phyloP scores from a whole-genome alignment of 257 asterid species.

The Solanum neorickii region DNA sequence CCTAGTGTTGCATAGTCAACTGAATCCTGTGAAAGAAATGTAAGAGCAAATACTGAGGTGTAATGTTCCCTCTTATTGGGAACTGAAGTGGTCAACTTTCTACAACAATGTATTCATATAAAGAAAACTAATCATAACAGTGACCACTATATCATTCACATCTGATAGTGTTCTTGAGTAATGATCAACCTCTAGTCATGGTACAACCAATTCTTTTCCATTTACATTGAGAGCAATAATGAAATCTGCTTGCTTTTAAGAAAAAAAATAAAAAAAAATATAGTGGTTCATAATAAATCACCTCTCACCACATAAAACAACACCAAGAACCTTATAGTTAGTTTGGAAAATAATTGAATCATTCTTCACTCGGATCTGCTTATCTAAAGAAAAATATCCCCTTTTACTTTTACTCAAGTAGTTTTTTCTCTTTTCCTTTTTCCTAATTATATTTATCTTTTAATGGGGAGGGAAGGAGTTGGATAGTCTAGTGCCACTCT shows the following conservation, averaged over 20 bases:
- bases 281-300: neutral
- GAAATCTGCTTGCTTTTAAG: neutral
- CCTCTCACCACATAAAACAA: neutral
- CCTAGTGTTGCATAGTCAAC: slow-evolving; percentile 82
- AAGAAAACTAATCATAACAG: neutral
- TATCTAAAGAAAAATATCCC: neutral
- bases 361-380: neutral
- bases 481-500: neutral
- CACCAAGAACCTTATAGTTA: neutral
- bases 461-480: neutral
- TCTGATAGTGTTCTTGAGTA: neutral
- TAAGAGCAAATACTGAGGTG: neutral
- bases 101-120: neutral
- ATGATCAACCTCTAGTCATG: neutral
- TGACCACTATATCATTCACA: neutral
- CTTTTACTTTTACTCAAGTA: neutral
- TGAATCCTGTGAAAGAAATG: slow-evolving; percentile 43
- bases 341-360: neutral
- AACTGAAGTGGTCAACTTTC: neutral
- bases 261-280: neutral
- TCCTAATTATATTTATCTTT: neutral
- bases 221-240: neutral
- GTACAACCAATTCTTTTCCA: neutral
- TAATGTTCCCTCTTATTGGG: neutral
- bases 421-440: neutral